Conservation (phyloP, 768 basidiomycete genomes). For the Tricholoma matsutake region DNA sequence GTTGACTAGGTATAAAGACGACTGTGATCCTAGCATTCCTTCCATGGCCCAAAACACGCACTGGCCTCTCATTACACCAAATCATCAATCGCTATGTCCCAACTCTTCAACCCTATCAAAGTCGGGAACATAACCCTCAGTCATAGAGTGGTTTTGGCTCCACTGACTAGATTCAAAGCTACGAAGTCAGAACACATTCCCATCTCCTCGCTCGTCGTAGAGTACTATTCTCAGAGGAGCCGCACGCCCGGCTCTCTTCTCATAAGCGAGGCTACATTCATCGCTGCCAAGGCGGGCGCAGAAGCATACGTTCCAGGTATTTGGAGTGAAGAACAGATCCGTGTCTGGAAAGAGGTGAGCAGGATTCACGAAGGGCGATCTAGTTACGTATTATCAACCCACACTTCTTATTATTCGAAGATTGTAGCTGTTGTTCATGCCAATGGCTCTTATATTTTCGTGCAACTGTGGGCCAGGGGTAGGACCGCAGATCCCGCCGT, state of each 20-base stretch:
- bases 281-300: constrained; percentile 49
- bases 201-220: constrained; percentile 24
- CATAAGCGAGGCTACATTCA: constrained; percentile 44
- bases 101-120: not conserved
- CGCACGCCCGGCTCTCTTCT: constrained; percentile 37
- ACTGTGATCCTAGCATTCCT: no score
- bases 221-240: constrained; percentile 37
- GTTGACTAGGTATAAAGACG: not conserved
- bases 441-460: constrained; percentile 42
- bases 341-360: constrained; percentile 51
- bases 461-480: constrained; percentile 59
- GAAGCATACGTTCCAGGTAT: constrained; percentile 55
- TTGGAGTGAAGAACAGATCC: constrained; percentile 58
- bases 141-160: not conserved
- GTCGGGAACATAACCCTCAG: not conserved
- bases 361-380: not conserved
- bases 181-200: constrained; percentile 23
- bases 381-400: not conserved
- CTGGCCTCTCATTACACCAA: no score
- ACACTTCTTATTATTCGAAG: constrained; percentile 28
- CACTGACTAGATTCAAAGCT: not conserved
- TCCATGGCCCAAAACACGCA: no score
- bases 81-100: not conserved
- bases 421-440: constrained; percentile 57
- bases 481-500: constrained; percentile 33